Evolutionary conservation across 1,139 yeast genomes (phyloP).

Genomic region (Zygosaccharomyces pseudobailii): DNA sequence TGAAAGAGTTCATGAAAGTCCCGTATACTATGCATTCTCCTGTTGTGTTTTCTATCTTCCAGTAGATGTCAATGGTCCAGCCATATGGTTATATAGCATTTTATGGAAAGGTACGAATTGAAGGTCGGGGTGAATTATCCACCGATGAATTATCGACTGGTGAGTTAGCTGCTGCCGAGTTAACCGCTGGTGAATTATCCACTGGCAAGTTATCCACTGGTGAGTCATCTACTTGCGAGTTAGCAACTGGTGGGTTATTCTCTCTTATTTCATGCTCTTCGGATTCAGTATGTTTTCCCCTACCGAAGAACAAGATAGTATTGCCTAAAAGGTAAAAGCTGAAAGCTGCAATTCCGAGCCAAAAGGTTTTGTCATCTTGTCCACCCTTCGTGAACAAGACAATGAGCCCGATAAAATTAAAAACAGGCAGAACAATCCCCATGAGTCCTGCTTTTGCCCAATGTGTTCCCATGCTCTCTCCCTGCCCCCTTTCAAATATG

Average conservation of each 20-base stretch:
- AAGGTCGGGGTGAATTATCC: not conserved
- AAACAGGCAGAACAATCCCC: not conserved
- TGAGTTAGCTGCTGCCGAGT: not conserved
- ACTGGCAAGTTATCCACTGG: not conserved
- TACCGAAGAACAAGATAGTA: not conserved
- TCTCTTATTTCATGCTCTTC: not conserved
- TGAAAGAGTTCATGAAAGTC: not conserved
- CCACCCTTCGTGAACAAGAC: not conserved
- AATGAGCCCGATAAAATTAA: not conserved
- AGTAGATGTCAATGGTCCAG: not conserved
- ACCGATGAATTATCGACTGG: not conserved
- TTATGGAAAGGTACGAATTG: not conserved
- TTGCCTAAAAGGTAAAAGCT: not conserved
- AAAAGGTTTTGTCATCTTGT: not conserved
- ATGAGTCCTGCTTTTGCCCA: not conserved
- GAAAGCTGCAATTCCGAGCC: not conserved
- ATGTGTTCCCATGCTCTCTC: not conserved
- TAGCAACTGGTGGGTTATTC: too few relatives aligned
- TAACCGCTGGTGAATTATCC: not conserved
- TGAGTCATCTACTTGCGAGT: too few relatives aligned
- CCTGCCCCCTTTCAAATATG: not conserved
- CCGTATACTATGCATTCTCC: too few relatives aligned
- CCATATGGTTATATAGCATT: not conserved
- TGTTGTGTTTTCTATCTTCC: not conserved
- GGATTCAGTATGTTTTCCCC: not conserved